Percentiles rank a stretch among this genome's conserved stretches.
phyloP scores from a whole-genome alignment of 2,329 filamentous ascomycete species.

The Chrysoporthe austroafricana region DNA sequence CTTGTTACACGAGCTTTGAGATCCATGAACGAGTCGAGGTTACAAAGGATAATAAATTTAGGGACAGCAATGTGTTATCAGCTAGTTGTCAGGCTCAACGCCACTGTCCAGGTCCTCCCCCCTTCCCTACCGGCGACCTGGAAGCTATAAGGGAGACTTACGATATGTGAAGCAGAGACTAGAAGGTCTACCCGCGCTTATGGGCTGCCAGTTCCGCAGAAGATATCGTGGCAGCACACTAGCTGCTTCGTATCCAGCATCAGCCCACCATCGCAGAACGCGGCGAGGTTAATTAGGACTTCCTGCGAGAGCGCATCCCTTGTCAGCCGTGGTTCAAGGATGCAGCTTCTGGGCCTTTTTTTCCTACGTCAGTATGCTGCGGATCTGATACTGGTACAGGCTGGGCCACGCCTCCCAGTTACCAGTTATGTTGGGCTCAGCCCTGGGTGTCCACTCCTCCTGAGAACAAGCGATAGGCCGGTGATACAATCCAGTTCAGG shows the following conservation, averaged over 20 bases:
- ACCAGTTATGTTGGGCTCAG: neutral
- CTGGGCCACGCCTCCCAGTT: neutral
- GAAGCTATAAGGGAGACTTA: neutral
- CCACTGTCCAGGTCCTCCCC: neutral
- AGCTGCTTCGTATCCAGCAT: conserved; percentile 4
- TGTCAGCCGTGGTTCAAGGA: neutral
- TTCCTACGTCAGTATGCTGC: neutral
- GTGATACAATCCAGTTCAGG: too few species aligned
- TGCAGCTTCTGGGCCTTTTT: neutral
- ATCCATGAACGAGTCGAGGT: neutral
- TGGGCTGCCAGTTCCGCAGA: neutral
- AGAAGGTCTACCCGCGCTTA: too few species aligned
- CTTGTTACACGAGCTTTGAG: neutral
- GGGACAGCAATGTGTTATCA: neutral
- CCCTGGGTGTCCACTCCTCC: neutral
- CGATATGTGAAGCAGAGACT: neutral
- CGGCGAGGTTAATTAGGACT: neutral
- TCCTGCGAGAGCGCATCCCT: neutral
- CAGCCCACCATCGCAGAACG: conserved; percentile 2
- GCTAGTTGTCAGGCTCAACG: neutral
- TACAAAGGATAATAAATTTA: neutral
- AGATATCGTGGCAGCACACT: conserved; percentile 6
- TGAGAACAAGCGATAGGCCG: too few species aligned
- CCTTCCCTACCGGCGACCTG: neutral
- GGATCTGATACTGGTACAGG: neutral